phyloP scores from a whole-genome alignment of 805 yeast species.

The Blastobotrys chiropterorum region DNA sequence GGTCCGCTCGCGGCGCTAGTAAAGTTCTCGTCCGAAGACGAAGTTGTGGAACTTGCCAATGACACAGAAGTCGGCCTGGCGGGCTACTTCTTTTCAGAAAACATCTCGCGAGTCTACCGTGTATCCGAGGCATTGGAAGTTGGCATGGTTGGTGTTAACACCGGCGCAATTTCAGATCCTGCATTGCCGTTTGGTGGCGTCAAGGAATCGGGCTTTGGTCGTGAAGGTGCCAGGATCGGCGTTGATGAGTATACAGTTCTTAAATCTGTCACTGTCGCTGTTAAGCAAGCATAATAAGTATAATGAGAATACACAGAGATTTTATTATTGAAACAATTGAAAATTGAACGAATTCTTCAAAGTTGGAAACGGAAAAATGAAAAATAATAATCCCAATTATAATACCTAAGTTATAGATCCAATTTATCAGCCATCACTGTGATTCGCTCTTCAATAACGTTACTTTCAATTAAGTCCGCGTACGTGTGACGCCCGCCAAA shows the following conservation, averaged over 20 bases:
- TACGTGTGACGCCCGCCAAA: conserved; percentile 3
- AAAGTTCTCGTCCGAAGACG: conserved; percentile 57
- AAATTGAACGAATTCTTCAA: too few relatives aligned
- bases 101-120: conserved; percentile 47
- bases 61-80: conserved; percentile 68
- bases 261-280: conserved; percentile 57
- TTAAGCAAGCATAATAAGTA: not conserved
- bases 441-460: not conserved
- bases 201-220: conserved; percentile 85
- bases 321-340: too few relatives aligned
- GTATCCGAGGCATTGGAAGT: conserved; percentile 62
- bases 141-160: conserved; percentile 80
- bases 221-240: conserved; percentile 81
- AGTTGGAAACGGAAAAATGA: too few relatives aligned
- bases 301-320: too few relatives aligned
- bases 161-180: conserved; percentile 59
- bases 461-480: not conserved
- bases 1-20: conserved; percentile 75
- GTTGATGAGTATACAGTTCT: conserved; percentile 76
- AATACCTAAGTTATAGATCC: not conserved
- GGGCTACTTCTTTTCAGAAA: conserved; percentile 61
- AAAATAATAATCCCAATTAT: too few relatives aligned
- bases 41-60: conserved; percentile 58
- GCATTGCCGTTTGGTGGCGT: conserved; percentile 71
- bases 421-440: not conserved